phyloP scores from a whole-genome alignment of 345 rosid species.

The Camelina laxa region DNA sequence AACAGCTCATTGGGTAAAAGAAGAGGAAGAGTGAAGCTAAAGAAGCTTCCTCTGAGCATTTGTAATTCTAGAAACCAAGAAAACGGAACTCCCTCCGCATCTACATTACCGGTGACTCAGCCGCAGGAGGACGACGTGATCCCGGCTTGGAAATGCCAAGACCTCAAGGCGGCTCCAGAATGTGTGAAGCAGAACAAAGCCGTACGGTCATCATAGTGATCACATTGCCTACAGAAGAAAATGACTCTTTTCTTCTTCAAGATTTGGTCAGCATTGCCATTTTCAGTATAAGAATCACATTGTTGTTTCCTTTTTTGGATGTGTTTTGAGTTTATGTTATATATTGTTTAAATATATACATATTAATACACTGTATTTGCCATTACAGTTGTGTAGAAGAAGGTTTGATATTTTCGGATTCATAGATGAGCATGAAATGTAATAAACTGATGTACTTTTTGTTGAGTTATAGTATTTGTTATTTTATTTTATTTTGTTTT shows the following conservation, averaged over 20 bases:
- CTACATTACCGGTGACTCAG: conserved; percentile 50
- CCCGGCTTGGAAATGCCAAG: conserved; percentile 73
- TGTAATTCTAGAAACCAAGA: conserved; percentile 67
- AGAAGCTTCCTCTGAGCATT: conserved; percentile 76
- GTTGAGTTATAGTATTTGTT: conserved; percentile 1
- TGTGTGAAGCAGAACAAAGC: conserved; percentile 80
- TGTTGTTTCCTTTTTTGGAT: conserved; percentile 35
- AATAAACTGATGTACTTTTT: conserved; percentile 17
- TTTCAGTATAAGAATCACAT: conserved; percentile 30
- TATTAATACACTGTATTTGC: conserved; percentile 9
- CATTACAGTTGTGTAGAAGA: conserved; percentile 24
- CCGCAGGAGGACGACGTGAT: conserved; percentile 48
- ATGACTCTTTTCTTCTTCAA: conserved; percentile 3
- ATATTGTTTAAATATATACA: conserved; percentile 14
- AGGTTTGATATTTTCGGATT: conserved; percentile 23
- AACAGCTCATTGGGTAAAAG: conserved; percentile 52
- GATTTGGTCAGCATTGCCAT: conserved; percentile 36
- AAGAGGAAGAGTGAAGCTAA: conserved; percentile 88
- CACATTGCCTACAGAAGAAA: not conserved
- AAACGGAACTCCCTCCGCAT: conserved; percentile 31
- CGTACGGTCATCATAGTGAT: conserved; percentile 60
- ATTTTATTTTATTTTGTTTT: not conserved
- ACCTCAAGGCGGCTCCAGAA: conserved; percentile 67
- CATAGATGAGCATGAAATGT: conserved; percentile 11
- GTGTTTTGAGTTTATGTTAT: conserved; percentile 27